These are phyloP conservation scores for Rosa persica DNA, from an alignment of 306 rosid species.

Conservation along the genomic window DNA sequence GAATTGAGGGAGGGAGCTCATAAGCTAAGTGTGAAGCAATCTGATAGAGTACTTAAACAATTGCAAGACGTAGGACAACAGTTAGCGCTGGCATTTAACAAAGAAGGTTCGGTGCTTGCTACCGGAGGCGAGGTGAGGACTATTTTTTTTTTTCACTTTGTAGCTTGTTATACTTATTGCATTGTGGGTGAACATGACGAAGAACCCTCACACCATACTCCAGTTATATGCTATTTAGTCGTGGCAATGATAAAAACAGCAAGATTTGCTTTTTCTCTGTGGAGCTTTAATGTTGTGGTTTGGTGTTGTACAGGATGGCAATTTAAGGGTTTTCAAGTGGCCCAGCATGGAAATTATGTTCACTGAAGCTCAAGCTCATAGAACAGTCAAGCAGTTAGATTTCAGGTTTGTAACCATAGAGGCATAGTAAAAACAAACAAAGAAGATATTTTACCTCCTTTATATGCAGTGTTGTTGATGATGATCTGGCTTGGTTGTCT, in stretches of 20 bases:
- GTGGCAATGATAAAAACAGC: not conserved
- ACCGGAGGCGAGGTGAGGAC: conserved; percentile 78
- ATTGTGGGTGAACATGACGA: too few relatives aligned
- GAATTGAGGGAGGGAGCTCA: conserved; percentile 37
- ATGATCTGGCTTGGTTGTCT: conserved; percentile 34
- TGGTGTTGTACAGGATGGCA: conserved; percentile 92
- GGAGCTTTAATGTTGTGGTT: conserved; percentile 46
- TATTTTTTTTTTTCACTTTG: conserved; percentile 27
- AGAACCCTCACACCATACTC: not conserved
- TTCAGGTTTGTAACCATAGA: conserved; percentile 61
- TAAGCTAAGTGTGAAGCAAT: conserved; percentile 45
- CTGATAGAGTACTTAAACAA: conserved; percentile 46
- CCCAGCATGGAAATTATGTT: conserved; percentile 81
- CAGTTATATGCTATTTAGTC: not conserved
- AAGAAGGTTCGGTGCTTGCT: conserved; percentile 75
- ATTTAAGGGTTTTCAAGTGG: conserved; percentile 84
- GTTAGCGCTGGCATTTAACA: conserved; percentile 70
- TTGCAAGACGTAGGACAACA: conserved; percentile 75
- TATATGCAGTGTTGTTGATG: conserved; percentile 33
- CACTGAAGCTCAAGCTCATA: conserved; percentile 56
- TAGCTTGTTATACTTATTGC: not conserved
- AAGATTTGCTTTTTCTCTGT: conserved; percentile 5
- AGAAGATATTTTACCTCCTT: not conserved
- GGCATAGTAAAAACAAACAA: not conserved
- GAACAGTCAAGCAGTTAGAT: conserved; percentile 71